Evolutionary conservation across 176 grass and related monocot genomes (phyloP).

Genomic region (Lolium rigidum): DNA sequence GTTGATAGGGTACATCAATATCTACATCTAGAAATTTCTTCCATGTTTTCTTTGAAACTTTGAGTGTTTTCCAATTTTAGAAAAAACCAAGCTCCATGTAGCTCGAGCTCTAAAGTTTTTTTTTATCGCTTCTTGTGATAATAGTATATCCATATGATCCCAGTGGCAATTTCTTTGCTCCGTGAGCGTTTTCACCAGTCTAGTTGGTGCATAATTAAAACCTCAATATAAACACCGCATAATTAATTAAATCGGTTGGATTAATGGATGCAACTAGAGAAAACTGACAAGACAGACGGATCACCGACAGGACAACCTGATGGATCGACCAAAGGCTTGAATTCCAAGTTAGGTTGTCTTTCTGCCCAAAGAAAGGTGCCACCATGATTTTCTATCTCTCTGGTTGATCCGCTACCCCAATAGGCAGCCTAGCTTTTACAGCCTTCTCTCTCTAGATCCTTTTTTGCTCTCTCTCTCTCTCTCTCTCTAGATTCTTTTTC

Average conservation of each 20-base stretch:
- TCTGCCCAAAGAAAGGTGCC: slow-evolving; percentile 23
- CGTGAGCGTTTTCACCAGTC: too few species aligned
- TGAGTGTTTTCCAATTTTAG: too few species aligned
- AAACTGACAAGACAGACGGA: neutral
- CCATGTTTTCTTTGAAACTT: too few species aligned
- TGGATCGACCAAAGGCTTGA: slow-evolving; percentile 24
- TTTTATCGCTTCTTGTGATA: too few species aligned
- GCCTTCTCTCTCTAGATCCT: neutral
- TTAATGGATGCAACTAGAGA: neutral
- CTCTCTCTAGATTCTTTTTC: neutral
- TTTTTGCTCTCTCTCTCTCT: too few species aligned
- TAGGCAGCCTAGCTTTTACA: slow-evolving; percentile 1
- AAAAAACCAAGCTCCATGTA: too few species aligned
- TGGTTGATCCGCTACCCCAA: neutral
- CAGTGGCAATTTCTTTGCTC: too few species aligned
- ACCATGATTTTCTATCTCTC: neutral
- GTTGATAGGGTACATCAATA: too few species aligned
- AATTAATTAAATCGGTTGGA: neutral
- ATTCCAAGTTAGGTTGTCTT: slow-evolving; percentile 36
- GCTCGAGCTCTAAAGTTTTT: too few species aligned
- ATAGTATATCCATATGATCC: too few species aligned
- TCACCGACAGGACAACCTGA: slow-evolving; percentile 50
- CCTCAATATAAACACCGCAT: neutral
- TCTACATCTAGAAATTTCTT: too few species aligned
- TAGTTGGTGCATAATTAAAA: too few species aligned